Base-by-base conservation (phyloP, 2,329 filamentous ascomycete species). In the Curvularia sp. region DNA sequence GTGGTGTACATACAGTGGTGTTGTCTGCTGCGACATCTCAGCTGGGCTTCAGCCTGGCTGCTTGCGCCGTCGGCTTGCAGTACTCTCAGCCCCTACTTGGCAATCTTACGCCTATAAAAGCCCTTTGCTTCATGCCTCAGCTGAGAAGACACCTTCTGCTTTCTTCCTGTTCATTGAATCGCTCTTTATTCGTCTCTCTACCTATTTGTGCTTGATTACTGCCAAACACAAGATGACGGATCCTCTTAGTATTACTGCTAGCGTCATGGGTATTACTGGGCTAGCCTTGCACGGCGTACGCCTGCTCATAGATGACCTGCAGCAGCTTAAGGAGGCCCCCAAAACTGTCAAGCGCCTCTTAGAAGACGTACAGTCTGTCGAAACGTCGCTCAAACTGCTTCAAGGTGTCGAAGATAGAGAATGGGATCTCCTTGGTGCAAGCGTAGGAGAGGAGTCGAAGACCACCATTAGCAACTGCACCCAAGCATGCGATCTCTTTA, bases 241-340 rank as follows among this genome's bases (percentile, higher is more conserved):
- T 28, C 27, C 27, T 28, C 27, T 63, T n/a, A n/a, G n/a, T n/a
- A n/a, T n/a, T n/a, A n/a, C n/a, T n/a, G n/a, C n/a, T n/a, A n/a
- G n/a, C n/a, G 58, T 71, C 25, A 67, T 74, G 13, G 65, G 73
- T 52, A 66, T 76, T 49, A 65, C 64, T 47, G 69, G 69, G 23
- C 71, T 69, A 43, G 69, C 72, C 53, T 62, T 74, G 48, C 71
- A 77, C 43, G 66, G 60, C 50, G 68, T 65, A 59, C 64, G 66
- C 57, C 69, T 74, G 23, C 66, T 77, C 48, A 53, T 73, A 55
- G 65, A 70, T 27, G 72, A 77, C 60, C 61, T 77, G 47, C 63
- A 72, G 56, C 57, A 69, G 54, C 60, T 77, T 55, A 72, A 61
- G 49, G 66, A 78, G 66, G 70, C 73, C 45, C 74, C 72, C 32